Conservation (phyloP, 2,329 filamentous ascomycete genomes). For the Plectosphaerella plurivora region DNA sequence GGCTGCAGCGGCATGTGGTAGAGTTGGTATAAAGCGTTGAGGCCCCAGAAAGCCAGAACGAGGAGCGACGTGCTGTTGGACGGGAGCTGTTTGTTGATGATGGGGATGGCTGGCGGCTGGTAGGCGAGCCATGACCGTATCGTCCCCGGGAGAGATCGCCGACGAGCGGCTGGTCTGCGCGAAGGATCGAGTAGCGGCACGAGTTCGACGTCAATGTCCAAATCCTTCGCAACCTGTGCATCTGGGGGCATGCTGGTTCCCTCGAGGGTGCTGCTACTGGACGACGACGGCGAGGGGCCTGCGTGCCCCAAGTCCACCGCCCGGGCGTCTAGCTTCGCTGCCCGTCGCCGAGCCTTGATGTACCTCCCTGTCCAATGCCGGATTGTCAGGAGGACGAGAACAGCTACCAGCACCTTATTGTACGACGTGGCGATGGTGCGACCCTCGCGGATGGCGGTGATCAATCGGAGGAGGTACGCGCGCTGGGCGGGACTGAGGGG, state of each 20-base stretch:
- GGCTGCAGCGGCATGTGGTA: slow-evolving; percentile 43
- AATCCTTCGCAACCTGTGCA: slow-evolving; percentile 12
- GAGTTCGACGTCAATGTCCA: slow-evolving; percentile 25
- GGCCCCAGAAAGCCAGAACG: slow-evolving; percentile 42
- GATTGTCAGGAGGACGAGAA: slow-evolving; percentile 21
- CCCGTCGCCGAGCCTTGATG: slow-evolving; percentile 17
- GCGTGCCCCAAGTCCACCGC: not conserved
- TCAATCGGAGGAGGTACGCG: slow-evolving; percentile 26
- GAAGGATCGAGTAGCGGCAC: slow-evolving; percentile 23
- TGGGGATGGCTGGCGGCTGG: slow-evolving; percentile 52
- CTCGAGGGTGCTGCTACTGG: slow-evolving; percentile 1
- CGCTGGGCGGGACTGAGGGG: slow-evolving; percentile 23
- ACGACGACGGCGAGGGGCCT: not conserved
- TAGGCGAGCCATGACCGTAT: slow-evolving; percentile 38
- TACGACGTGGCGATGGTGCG: slow-evolving; percentile 26
- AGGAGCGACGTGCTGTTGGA: slow-evolving; percentile 51
- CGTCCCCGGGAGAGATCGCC: not conserved
- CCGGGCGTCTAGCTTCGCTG: not conserved
- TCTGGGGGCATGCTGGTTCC: slow-evolving; percentile 11
- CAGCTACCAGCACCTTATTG: slow-evolving; percentile 24
- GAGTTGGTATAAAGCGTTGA: slow-evolving; percentile 56
- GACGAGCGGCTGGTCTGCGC: not conserved
- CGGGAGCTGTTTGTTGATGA: slow-evolving; percentile 52
- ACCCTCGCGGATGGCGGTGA: slow-evolving; percentile 24
- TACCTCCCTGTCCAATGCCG: slow-evolving; percentile 18